These are phyloP conservation scores for Russula virescens DNA, from an alignment of 768 basidiomycete species.

Conservation along the genomic window DNA sequence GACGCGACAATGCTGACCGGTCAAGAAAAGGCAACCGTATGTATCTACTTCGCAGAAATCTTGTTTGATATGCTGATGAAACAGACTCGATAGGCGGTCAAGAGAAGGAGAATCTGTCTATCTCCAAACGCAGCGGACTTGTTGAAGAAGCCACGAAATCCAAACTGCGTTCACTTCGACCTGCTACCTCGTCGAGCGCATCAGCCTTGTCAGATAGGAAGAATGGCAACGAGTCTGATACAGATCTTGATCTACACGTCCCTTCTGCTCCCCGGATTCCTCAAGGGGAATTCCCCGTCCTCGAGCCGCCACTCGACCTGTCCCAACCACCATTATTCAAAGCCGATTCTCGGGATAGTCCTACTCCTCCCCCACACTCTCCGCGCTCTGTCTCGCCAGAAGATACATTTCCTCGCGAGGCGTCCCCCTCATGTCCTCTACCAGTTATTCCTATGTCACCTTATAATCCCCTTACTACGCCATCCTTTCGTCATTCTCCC, in stretches of 20 bases:
- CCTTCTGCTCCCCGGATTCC: constrained; percentile 22
- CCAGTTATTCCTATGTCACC: constrained; percentile 55
- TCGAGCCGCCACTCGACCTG: constrained; percentile 17
- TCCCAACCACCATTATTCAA: constrained; percentile 18
- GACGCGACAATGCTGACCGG: constrained; percentile 64
- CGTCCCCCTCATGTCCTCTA: constrained; percentile 29
- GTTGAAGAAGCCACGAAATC: constrained; percentile 16
- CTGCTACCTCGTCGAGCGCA: constrained; percentile 13
- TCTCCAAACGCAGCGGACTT: constrained; percentile 22
- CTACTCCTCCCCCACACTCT: constrained; percentile 24
- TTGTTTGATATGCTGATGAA: constrained; percentile 3
- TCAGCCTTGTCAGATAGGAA: constrained; percentile 21
- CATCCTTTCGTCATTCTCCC: constrained; percentile 73
- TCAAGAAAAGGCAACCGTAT: constrained; percentile 53
- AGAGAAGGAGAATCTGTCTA: constrained; percentile 40
- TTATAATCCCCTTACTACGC: constrained; percentile 68
- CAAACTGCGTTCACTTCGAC: constrained; percentile 24
- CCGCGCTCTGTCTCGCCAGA: constrained; percentile 20
- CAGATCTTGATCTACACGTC: constrained; percentile 12
- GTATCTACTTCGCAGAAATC: constrained; percentile 29
- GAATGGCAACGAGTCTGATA: constrained; percentile 21
- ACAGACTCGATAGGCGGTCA: constrained; percentile 57
- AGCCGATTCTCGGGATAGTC: constrained; percentile 16
- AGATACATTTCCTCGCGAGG: background rate
- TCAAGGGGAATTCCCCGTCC: constrained; percentile 21